Evolutionary conservation across 2,329 filamentous ascomycete species (phyloP), one percentile per base, ranked within the genome.

Genomic region (Cryphonectria nitschkei): DNA sequence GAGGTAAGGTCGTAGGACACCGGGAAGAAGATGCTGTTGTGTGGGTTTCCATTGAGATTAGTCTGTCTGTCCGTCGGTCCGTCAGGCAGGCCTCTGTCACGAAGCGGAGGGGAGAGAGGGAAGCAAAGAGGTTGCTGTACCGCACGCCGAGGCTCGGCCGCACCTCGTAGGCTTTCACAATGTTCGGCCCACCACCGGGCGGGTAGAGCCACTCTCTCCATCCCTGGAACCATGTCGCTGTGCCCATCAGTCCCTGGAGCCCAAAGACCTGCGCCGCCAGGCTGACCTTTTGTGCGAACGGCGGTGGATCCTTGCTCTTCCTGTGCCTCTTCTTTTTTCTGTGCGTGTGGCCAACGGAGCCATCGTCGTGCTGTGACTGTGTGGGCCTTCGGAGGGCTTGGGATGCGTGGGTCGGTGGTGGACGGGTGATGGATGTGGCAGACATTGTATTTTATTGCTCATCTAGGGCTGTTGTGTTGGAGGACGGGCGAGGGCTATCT

Each of bases 1-100:
- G 77, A 77, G 1, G 76, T 74, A 61, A 74, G 74, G 73, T 81
- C 77, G 73, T 82, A 78, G 50, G 73, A 74, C 1, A 75, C 74
- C 0, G 84, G 83, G 64, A 81, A 80, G 76, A 84, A 85, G 67
- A 85, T 77, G 54, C 80, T 79, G 69, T 58, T 39, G 32, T 26
- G 14, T n/a, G 46, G 19, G 46, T 7, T 7, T 13, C 13, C 64
- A 41, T 32, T 19, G 43, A 37, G 7, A 19, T 29, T 13, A 46
- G 63, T 37, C 26, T 52, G 37, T 39, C 37, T 9, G 37, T 39
- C 37, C 8, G 37, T 39, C 37, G 9, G 37, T 11, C 37, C 8
- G 37, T 9, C 37, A 11, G 7, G 6, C 37, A 37, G 34, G 37
- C 37, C 37, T 39, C 8, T 46, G 46, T 19, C 19, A 50, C 11